Evolutionary conservation across 148 eudicot species (phyloP), one percentile per base, ranked within the genome.

Genomic region (Salicornia ramosissima): DNA sequence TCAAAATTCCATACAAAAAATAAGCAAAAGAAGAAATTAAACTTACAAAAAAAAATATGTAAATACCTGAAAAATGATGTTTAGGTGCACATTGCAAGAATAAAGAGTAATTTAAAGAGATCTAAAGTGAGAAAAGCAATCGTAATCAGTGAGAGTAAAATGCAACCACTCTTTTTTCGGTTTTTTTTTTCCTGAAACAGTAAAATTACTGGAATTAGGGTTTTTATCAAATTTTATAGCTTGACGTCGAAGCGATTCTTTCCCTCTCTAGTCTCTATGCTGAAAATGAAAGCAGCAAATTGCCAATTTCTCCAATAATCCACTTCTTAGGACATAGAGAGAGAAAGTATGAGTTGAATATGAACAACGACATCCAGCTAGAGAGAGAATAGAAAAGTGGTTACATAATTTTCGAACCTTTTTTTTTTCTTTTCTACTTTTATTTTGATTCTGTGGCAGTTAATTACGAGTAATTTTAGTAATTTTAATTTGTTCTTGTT

Each of bases 221-320:
- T 59, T 74, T 65, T n/a, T 47, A 26, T 33, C 4, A 59, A 60
- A 15, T 75, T 68, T 63, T 51, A 30, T 80, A 65, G 84, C 96
- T 87, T 86, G 79, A 57, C 81, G 85, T 85, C 56, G 83, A 89
- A 85, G 87, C 75, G 90, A 86, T 80, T 78, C 78, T 79, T 71
- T 68, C 69, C 58, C 52, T 24, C 21, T 11, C 24, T 45, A n/a
- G n/a, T n/a, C n/a, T n/a, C n/a, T 30, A 25, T 34, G 4, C 12
- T 30, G 64, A 67, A 54, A 66, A 50, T 22, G 56, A 61, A 54
- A 47, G 18, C n/a, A n/a, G n/a, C n/a, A n/a, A n/a, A 54, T 31
- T 71, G 40, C 21, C 18, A 19, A 19, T 71, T 65, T 57, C 60
- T 45, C 49, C 67, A 24, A 60, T 65, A 66, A 64, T 65, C 74